Base-by-base conservation (phyloP, 306 rosid genomes). In the Psophocarpus tetragonolobus region DNA sequence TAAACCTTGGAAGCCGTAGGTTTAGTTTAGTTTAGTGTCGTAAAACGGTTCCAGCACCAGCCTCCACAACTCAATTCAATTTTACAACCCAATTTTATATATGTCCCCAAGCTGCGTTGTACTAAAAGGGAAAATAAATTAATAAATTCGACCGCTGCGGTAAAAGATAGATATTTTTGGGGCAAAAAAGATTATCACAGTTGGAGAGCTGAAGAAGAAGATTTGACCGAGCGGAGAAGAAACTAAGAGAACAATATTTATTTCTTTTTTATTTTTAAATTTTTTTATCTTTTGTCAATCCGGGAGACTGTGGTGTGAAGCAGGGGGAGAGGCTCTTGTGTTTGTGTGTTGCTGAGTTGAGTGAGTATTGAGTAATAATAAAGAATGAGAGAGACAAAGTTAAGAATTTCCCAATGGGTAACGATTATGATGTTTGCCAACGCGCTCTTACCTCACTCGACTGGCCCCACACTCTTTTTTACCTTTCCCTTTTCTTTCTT, bases 21-120 rank as follows among this genome's bases (percentile, higher is more conserved):
- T 20, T 71, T 71, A 83, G 78, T n/a, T n/a, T n/a, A n/a, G n/a
- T 86, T 84, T 75, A 85, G 87, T 80, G 45, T 50, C 57, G 82
- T 51, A 0, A 57, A 14, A 57, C n/a, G n/a, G n/a, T n/a, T n/a
- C n/a, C n/a, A n/a, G n/a, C n/a, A 13, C 15, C 1, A 15, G 26
- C 57, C 26, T 27, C 39, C 24, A 30, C 68, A 32, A 17, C 42
- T 58, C 38, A 13, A 27, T n/a, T n/a, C n/a, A 29, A 29, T 56
- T 56, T 56, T 24, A 53, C 30, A 53, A 11, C 13, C 61, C n/a
- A n/a, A n/a, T n/a, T n/a, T n/a, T n/a, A n/a, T n/a, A n/a, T n/a
- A n/a, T n/a, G 68, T 77, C 47, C 58, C 2, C 68, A 26, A 77
- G 58, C 75, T 38, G 30, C 1, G 17, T 39, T 39, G 58, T 67